A percentile compares a stretch with the other conserved stretches of the same genome.
Evolutionary conservation across 2,329 filamentous ascomycete genomes (phyloP).

Genomic region (Paraconiothyrium sp.): DNA sequence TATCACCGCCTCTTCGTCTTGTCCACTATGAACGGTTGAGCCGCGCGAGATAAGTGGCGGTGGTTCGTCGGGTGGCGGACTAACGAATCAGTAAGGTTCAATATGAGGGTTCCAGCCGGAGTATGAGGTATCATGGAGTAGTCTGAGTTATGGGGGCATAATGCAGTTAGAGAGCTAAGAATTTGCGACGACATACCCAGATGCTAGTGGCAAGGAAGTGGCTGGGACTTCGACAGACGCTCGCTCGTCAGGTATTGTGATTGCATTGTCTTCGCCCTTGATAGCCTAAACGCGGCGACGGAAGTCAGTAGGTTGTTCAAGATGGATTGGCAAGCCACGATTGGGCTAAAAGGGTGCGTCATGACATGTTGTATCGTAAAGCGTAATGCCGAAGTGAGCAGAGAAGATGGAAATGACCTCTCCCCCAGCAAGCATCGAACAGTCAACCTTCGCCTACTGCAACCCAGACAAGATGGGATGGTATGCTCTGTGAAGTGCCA

Average conservation of each 20-base stretch:
- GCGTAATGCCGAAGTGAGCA: not conserved
- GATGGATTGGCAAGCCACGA: not conserved
- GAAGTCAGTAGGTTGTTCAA: not conserved
- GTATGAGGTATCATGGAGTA: too few relatives aligned
- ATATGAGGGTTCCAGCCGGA: not conserved
- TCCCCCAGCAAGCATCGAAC: not conserved
- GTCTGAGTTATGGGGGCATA: not conserved
- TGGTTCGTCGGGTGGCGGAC: conserved; percentile 30
- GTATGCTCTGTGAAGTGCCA: not conserved
- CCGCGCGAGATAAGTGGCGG: conserved; percentile 43
- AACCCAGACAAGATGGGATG: not conserved
- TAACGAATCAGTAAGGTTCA: conserved; percentile 2
- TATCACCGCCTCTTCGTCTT: conserved; percentile 66
- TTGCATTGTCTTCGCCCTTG: conserved; percentile 34
- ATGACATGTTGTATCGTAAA: not conserved
- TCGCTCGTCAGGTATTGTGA: conserved; percentile 29
- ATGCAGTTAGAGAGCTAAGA: not conserved
- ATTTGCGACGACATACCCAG: conserved; percentile 17
- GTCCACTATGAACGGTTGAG: conserved; percentile 51
- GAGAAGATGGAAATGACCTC: not conserved
- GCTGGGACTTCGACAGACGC: conserved; percentile 37
- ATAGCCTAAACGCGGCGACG: conserved; percentile 16
- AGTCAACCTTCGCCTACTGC: not conserved
- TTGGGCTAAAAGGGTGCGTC: not conserved
- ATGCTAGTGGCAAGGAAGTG: conserved; percentile 34